Conservation (phyloP, 192 early-diverging fungal species). For the Umbelopsis sp. region DNA sequence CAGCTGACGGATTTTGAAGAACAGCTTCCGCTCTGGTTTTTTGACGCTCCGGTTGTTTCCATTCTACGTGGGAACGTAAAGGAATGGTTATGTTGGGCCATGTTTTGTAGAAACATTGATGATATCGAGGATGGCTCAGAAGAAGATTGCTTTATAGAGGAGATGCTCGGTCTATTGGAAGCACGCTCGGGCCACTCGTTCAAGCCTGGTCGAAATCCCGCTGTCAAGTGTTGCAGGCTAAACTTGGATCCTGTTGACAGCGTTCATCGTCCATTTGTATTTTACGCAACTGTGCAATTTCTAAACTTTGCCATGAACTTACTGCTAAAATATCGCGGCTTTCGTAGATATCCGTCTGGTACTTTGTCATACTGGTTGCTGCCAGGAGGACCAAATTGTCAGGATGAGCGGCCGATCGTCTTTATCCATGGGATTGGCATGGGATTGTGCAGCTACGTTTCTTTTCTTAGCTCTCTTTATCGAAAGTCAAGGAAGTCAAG, state of each 20-base stretch:
- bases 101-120: not conserved
- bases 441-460: constrained; percentile 10
- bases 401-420: constrained; percentile 32
- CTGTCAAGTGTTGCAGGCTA: constrained; percentile 26
- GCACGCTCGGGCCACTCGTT: constrained; percentile 1
- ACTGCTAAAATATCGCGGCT: constrained; percentile 15
- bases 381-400: not conserved
- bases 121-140: not conserved
- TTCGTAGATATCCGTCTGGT: not conserved
- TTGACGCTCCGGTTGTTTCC: not conserved
- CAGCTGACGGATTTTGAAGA: constrained; percentile 18
- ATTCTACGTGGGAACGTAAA: constrained; percentile 4
- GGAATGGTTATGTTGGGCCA: constrained; percentile 13
- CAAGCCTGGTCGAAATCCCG: constrained; percentile 27
- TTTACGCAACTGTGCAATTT: constrained; percentile 27
- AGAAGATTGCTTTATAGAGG: constrained; percentile 1
- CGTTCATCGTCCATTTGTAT: constrained; percentile 31
- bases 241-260: constrained; percentile 40
- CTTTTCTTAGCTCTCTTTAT: constrained; percentile 14
- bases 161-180: not conserved
- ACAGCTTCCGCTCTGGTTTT: constrained; percentile 13
- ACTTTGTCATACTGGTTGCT: constrained; percentile 38
- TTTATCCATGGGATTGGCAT: constrained; percentile 32
- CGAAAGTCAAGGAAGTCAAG: not conserved
- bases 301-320: constrained; percentile 3